phyloP scores from a whole-genome alignment of 495 filamentous ascomycete species.

The Articulospora tetracladia region DNA sequence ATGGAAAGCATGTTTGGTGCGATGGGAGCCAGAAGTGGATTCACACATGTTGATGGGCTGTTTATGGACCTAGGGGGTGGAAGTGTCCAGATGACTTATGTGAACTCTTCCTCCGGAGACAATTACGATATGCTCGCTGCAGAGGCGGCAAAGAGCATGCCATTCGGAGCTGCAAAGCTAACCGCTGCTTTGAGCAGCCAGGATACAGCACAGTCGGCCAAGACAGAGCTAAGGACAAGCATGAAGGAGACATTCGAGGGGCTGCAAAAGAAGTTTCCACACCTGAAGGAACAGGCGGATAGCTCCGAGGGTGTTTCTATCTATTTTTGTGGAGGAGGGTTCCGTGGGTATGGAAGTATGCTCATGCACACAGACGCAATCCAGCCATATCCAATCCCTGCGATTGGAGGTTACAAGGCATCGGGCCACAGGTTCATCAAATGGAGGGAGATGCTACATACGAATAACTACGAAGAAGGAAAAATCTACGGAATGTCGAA shows the following conservation, averaged over 20 bases:
- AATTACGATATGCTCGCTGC: constrained; percentile 44
- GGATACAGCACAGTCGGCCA: constrained; percentile 37
- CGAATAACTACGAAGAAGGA: constrained; percentile 46
- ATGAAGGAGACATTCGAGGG: constrained; percentile 59
- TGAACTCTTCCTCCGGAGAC: constrained; percentile 46
- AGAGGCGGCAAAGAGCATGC: constrained; percentile 49
- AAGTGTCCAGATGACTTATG: constrained; percentile 86
- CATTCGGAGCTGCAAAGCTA: constrained; percentile 84
- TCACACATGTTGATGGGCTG: constrained; percentile 61
- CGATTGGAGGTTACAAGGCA: constrained; percentile 77
- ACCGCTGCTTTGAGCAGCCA: constrained; percentile 52
- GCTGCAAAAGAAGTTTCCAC: constrained; percentile 38
- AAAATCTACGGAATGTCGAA: constrained; percentile 82
- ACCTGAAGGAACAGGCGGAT: constrained; percentile 39
- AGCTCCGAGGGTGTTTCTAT: constrained; percentile 59
- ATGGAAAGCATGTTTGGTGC: constrained; percentile 83
- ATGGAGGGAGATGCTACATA: constrained; percentile 53
- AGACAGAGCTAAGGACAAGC: constrained; percentile 50
- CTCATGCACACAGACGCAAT: constrained; percentile 66
- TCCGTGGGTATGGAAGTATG: constrained; percentile 86
- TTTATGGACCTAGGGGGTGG: constrained; percentile 90
- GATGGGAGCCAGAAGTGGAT: constrained; percentile 76
- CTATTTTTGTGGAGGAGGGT: constrained; percentile 87
- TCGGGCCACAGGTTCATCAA: constrained; percentile 55
- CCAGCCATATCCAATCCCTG: constrained; percentile 76